Evolutionary conservation across 192 early-diverging fungal genomes (phyloP).

Genomic region (Oehlia diaphana): DNA sequence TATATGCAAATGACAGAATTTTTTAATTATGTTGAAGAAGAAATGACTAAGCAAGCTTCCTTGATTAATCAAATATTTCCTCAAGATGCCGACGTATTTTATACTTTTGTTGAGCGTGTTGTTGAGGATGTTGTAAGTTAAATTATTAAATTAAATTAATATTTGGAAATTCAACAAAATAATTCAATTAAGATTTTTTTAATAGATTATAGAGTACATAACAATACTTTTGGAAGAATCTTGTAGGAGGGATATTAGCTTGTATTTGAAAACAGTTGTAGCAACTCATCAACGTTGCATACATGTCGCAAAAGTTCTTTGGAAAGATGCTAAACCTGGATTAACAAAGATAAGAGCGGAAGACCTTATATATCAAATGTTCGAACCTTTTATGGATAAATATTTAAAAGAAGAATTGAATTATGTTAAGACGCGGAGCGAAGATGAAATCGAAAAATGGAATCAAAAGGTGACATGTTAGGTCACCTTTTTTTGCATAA

Average conservation of each 20-base stretch:
- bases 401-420: conserved; percentile 71
- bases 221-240: conserved; percentile 60
- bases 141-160: background rate
- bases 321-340: conserved; percentile 42
- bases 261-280: conserved; percentile 73
- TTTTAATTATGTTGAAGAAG: conserved; percentile 66
- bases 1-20: conserved; percentile 55
- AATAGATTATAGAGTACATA: conserved; percentile 72
- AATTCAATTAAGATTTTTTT: background rate
- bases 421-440: conserved; percentile 56
- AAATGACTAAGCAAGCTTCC: conserved; percentile 62
- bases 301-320: conserved; percentile 53
- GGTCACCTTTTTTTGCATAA: background rate
- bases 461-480: conserved; percentile 52
- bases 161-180: background rate
- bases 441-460: conserved; percentile 67
- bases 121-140: conserved; percentile 72
- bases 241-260: conserved; percentile 53
- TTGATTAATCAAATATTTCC: conserved; percentile 71
- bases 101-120: conserved; percentile 71
- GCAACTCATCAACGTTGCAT: conserved; percentile 57
- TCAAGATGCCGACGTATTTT: conserved; percentile 67
- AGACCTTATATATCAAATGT: conserved; percentile 57
- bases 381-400: conserved; percentile 63
- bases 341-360: conserved; percentile 53